A percentile compares a stretch with the other conserved stretches of the same genome.
Conservation (phyloP, 495 filamentous ascomycete genomes). For the Pyrenula aspistea region DNA sequence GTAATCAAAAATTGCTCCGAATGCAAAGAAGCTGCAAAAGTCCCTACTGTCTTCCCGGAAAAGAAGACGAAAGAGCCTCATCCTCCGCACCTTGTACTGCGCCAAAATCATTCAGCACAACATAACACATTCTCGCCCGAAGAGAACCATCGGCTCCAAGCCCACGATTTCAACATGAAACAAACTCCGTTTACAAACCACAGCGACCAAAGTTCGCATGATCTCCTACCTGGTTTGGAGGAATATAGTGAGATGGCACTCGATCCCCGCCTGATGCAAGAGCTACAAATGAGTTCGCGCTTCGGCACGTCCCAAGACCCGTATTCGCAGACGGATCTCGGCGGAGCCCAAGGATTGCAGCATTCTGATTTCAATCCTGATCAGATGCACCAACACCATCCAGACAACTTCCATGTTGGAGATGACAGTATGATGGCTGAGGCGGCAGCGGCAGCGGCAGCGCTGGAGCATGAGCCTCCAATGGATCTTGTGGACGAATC, state of each 20-base stretch:
- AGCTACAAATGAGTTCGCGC: neutral
- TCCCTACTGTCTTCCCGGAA: conserved; percentile 13
- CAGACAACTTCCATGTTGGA: neutral
- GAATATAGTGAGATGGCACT: neutral
- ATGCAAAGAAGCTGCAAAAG: conserved; percentile 72
- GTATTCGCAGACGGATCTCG: neutral
- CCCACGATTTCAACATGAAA: neutral
- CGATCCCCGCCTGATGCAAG: neutral
- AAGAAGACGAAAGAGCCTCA: neutral
- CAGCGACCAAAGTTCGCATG: neutral
- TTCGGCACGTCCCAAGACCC: neutral
- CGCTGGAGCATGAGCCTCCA: neutral
- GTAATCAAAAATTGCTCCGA: conserved; percentile 87
- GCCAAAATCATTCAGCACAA: neutral
- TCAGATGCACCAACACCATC: neutral
- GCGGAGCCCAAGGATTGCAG: conserved; percentile 10
- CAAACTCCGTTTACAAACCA: neutral
- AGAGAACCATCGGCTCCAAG: neutral
- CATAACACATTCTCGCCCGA: neutral
- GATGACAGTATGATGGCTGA: neutral
- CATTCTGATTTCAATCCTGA: conserved; percentile 20
- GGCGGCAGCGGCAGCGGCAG: conserved; percentile 5
- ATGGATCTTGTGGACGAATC: conserved; percentile 18
- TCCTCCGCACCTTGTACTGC: neutral
- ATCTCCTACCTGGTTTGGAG: neutral